A percentile compares a stretch with the other conserved stretches of the same genome.
Evolutionary conservation across 1,139 yeast species (phyloP).

Genomic region (Yamadazyma songkhlaensis): DNA sequence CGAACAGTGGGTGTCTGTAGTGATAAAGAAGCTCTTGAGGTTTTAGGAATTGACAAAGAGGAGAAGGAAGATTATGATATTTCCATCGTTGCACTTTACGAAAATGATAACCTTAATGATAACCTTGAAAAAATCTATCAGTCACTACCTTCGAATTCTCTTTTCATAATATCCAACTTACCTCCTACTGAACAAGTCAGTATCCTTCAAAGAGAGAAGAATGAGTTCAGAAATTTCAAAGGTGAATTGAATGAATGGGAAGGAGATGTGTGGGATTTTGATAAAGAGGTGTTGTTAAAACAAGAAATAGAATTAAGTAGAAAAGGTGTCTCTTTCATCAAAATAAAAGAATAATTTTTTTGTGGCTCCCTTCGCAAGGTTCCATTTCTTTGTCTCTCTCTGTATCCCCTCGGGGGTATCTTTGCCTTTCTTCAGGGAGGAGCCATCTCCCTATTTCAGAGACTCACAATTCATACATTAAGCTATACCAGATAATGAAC

Average conservation of each 20-base stretch:
- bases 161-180: constrained; percentile 61
- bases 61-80: constrained; percentile 41
- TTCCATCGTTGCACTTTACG: constrained; percentile 19
- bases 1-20: constrained; percentile 38
- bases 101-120: constrained; percentile 32
- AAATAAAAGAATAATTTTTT: constrained; percentile 26
- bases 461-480: too few species aligned
- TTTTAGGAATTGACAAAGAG: constrained; percentile 11
- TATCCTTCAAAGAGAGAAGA: constrained; percentile 11
- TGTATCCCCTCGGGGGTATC: too few species aligned
- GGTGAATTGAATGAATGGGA: constrained; percentile 33
- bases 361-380: too few species aligned
- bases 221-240: constrained; percentile 5
- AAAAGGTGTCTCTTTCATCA: constrained; percentile 53
- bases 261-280: constrained; percentile 51
- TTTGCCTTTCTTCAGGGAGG: too few species aligned
- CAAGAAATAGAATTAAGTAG: constrained; percentile 49
- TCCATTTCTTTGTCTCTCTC: too few species aligned
- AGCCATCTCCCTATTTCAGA: too few species aligned
- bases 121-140: constrained; percentile 51
- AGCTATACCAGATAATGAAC: constrained; percentile 16
- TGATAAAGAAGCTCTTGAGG: constrained; percentile 48
- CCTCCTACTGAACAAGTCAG: constrained; percentile 54
- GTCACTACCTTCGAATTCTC: constrained; percentile 54
- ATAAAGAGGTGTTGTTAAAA: constrained; percentile 39